Evolutionary conservation across 2,329 filamentous ascomycete species (phyloP), one percentile per base, ranked within the genome.

Genomic region (Pseudocercospora ulei): DNA sequence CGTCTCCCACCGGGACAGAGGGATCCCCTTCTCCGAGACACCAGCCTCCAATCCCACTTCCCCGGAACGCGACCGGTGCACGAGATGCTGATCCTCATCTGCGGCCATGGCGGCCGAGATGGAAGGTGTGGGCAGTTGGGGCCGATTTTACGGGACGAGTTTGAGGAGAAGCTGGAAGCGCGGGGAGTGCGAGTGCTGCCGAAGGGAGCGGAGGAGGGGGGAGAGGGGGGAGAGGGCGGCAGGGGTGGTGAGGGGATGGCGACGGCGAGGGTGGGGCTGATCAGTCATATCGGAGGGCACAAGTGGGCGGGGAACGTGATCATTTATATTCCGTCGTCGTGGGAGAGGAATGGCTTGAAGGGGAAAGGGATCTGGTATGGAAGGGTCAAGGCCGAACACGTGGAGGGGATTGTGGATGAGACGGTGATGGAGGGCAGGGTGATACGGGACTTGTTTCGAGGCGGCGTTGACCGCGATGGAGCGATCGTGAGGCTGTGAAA

Each of bases 251-350:
- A n/a, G n/a, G n/a, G n/a, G n/a, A n/a, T n/a, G n/a, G n/a, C 48
- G 50, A 4, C 69, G 1, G 80, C 76, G 1, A 65, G 77, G 31
- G 72, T 87, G 0, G 83, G 75, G 0, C 54, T 80, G 38, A 81
- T 87, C 39, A 84, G 78, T 44, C 84, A 92, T 53, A 78, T 92
- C 37, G 82, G 83, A 1, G 84, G 84, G 0, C 84, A 92, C 62
- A 87, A 86, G 58, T 88, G 80, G 57, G 84, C 84, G 0, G 84
- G 84, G 1, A 92, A 92, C 58, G 73, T 88, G 22, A 85, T 90
- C 31, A 62, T 90, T 1, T 90, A 90, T 54, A 58, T 90, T 3
- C 83, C 84, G 3, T 79, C 77, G 0, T 55, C 54, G 2, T 53
- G 55, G 46, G 45, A 36, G 3, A 47, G 25, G 0, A 75, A 82